Percentiles rank a stretch among this genome's conserved stretches.
Conservation (phyloP, 768 basidiomycete genomes). For the Cystobasidium tubakii region DNA sequence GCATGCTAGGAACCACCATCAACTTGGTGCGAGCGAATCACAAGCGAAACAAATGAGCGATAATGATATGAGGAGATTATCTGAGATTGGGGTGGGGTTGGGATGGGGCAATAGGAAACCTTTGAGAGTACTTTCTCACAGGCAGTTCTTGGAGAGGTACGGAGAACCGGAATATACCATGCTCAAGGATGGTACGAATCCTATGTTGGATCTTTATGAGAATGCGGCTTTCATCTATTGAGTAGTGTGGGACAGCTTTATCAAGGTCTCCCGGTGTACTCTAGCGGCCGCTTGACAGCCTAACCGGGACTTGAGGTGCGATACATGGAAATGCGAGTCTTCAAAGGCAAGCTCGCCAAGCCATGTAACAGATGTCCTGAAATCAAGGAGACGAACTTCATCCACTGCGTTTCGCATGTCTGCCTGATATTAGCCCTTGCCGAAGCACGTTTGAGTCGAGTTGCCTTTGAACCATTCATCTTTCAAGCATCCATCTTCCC, state of each 20-base stretch:
- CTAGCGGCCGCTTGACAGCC: too few species aligned
- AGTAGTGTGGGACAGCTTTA: not conserved
- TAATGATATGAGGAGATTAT: conserved; percentile 51
- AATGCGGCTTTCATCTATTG: conserved; percentile 43
- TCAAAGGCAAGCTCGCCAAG: not conserved
- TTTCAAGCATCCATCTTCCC: not conserved
- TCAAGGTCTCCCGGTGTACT: too few species aligned
- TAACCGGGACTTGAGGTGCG: too few species aligned
- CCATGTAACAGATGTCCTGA: not conserved
- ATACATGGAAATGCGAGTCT: not conserved
- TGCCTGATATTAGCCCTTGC: not conserved
- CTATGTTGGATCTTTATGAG: conserved; percentile 44
- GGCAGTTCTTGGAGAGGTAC: conserved; percentile 81
- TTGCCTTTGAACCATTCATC: not conserved
- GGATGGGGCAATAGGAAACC: conserved; percentile 61
- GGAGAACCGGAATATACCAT: conserved; percentile 65
- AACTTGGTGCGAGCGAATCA: conserved; percentile 1
- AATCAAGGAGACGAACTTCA: not conserved
- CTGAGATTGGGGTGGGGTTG: conserved; percentile 50
- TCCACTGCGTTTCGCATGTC: not conserved
- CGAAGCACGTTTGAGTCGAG: not conserved
- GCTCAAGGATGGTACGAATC: conserved; percentile 44
- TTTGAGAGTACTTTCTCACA: conserved; percentile 77
- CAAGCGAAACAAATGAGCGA: not conserved
- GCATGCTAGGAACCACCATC: not conserved